Percentiles rank a stretch among this genome's conserved stretches.
Evolutionary conservation across 2,329 filamentous ascomycete species (phyloP).

Genomic region (Cladosporium sp.): DNA sequence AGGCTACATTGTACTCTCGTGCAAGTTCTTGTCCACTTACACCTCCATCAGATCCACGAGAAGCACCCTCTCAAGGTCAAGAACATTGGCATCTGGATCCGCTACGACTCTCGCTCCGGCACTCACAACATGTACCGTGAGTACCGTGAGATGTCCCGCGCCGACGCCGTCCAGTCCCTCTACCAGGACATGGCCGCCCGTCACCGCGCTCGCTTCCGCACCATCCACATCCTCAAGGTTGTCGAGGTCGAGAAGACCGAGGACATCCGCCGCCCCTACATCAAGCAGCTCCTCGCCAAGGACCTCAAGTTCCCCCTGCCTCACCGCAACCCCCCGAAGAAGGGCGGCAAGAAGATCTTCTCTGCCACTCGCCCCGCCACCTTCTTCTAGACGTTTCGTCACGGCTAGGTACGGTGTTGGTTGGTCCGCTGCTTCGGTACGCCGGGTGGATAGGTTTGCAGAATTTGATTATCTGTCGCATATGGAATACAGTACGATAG

Average conservation of each 20-base stretch:
- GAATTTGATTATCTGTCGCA: conserved; percentile 8
- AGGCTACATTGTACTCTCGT: background rate
- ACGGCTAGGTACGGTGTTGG: conserved; percentile 1
- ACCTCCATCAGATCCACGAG: conserved; percentile 72
- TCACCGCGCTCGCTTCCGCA: conserved; percentile 96
- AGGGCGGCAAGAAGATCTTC: conserved; percentile 85
- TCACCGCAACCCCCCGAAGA: conserved; percentile 83
- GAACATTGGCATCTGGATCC: conserved; percentile 99
- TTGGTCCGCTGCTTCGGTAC: conserved; percentile 7
- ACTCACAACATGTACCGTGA: conserved; percentile 99
- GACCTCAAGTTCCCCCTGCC: conserved; percentile 96
- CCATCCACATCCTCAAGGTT: conserved; percentile 98
- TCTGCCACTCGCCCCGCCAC: conserved; percentile 88
- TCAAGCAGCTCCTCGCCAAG: conserved; percentile 97
- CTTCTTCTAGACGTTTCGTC: conserved; percentile 66
- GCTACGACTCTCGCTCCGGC: conserved; percentile 98
- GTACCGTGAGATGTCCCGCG: conserved; percentile 98
- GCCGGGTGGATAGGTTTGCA: conserved; percentile 10
- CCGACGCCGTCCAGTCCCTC: conserved; percentile 89
- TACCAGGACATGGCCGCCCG: conserved; percentile 99
- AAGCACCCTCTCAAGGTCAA: conserved; percentile 99
- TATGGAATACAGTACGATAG: conserved; percentile 13
- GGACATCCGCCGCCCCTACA: conserved; percentile 96
- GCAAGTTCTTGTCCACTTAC: conserved; percentile 13
- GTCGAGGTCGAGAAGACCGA: conserved; percentile 93